Percentiles rank a stretch among this genome's conserved stretches.
Conservation (phyloP, 768 basidiomycete genomes). For the Kwoniella europaea region DNA sequence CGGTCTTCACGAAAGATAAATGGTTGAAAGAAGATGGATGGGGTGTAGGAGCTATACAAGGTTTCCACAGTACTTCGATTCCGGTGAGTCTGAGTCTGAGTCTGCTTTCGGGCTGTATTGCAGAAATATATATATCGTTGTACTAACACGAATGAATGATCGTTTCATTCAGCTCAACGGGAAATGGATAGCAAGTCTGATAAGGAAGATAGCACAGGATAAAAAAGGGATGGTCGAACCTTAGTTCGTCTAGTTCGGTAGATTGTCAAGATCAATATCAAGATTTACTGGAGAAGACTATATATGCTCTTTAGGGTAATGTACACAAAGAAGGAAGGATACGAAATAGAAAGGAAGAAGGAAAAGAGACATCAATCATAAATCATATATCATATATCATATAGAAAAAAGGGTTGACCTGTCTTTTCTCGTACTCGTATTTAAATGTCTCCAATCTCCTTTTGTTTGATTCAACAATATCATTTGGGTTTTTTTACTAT, state of each 20-base stretch:
- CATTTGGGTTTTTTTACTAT: neutral
- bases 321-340: neutral
- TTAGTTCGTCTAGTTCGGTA: neutral
- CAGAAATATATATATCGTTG: neutral
- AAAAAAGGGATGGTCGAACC: constrained; percentile 23
- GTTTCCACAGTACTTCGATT: constrained; percentile 29
- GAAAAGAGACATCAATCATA: neutral
- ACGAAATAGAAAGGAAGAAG: neutral
- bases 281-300: no score
- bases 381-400: no score
- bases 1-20: constrained; percentile 28
- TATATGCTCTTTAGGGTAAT: neutral
- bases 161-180: constrained; percentile 14
- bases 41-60: constrained; percentile 24
- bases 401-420: neutral
- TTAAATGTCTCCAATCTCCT: no score
- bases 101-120: neutral
- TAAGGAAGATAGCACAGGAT: constrained; percentile 20
- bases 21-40: constrained; percentile 33
- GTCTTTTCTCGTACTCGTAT: no score
- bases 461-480: neutral
- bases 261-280: no score
- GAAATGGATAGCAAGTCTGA: constrained; percentile 22
- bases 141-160: no score
- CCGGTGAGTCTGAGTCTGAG: constrained; percentile 22